Percentiles rank a stretch among this genome's conserved stretches.
These are phyloP conservation scores for Globisporangium perplexum DNA, from an alignment of 352 stramenopile genomes.

Conservation along the genomic window DNA sequence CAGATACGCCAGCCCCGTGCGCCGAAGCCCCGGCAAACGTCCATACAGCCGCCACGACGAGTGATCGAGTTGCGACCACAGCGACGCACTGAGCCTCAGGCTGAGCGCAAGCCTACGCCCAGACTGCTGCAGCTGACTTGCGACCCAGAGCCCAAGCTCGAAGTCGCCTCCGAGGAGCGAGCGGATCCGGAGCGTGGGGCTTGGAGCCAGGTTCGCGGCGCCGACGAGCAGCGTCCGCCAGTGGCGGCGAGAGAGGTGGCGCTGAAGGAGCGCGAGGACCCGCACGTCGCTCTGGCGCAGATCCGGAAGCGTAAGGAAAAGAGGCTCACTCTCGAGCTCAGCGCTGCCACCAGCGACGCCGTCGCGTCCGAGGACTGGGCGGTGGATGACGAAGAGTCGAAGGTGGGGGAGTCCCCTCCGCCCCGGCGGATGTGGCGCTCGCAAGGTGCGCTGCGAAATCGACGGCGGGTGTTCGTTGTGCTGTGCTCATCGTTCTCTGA, in stretches of 20 bases:
- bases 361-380: neutral
- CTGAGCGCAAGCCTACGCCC: neutral
- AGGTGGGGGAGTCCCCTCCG: neutral
- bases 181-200: neutral
- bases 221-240: neutral
- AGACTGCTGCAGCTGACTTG: neutral
- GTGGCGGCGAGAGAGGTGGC: neutral
- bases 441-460: neutral
- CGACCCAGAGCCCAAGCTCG: neutral
- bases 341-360: neutral
- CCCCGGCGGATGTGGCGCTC: neutral
- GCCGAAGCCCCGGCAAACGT: neutral
- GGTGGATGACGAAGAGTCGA: neutral
- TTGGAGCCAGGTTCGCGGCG: neutral
- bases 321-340: neutral
- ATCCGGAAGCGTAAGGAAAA: neutral
- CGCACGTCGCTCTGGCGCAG: neutral
- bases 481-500: neutral
- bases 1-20: no score
- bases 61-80: neutral
- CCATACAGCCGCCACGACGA: neutral
- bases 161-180: neutral
- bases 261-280: neutral
- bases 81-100: slow-evolving; percentile 1
- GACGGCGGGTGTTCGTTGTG: neutral